phyloP scores from a whole-genome alignment of 2,329 filamentous ascomycete species.

The Penicillium digitatum region DNA sequence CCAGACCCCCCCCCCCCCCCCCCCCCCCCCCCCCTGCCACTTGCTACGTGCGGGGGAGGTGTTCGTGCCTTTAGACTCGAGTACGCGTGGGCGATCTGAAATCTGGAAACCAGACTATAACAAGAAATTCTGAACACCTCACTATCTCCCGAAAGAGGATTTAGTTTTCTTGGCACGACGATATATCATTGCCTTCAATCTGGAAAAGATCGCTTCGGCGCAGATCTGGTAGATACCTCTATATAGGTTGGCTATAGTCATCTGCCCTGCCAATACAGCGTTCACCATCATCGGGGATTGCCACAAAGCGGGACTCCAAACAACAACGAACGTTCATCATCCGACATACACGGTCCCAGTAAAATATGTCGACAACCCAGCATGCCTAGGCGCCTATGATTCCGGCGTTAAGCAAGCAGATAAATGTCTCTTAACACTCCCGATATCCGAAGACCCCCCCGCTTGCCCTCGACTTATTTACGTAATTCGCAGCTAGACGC shows the following conservation, averaged over 20 bases:
- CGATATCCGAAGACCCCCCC: conserved; percentile 11
- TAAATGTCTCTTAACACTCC: conserved; percentile 6
- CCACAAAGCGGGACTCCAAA: conserved; percentile 39
- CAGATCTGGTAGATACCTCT: no score
- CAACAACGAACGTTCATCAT: conserved; percentile 46
- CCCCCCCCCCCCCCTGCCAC: neutral
- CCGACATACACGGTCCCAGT: conserved; percentile 34
- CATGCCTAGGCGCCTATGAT: conserved; percentile 28
- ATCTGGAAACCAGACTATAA: neutral
- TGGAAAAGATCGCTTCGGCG: neutral
- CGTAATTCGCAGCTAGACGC: conserved; percentile 31
- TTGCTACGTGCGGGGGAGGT: neutral
- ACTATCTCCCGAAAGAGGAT: neutral
- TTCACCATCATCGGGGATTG: conserved; percentile 50
- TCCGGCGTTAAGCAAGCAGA: conserved; percentile 13
- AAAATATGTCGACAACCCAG: conserved; percentile 21
- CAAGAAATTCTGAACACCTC: neutral
- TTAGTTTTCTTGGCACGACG: neutral
- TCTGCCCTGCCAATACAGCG: conserved; percentile 48
- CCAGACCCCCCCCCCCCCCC: neutral
- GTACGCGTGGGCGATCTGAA: neutral
- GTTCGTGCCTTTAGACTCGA: neutral
- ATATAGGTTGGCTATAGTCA: conserved; percentile 42
- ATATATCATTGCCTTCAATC: neutral
- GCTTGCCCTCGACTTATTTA: conserved; percentile 18